A percentile compares a stretch with the other conserved stretches of the same genome.
phyloP scores from a whole-genome alignment of 176 grass and related monocot genomes.

The Musa itinerans region DNA sequence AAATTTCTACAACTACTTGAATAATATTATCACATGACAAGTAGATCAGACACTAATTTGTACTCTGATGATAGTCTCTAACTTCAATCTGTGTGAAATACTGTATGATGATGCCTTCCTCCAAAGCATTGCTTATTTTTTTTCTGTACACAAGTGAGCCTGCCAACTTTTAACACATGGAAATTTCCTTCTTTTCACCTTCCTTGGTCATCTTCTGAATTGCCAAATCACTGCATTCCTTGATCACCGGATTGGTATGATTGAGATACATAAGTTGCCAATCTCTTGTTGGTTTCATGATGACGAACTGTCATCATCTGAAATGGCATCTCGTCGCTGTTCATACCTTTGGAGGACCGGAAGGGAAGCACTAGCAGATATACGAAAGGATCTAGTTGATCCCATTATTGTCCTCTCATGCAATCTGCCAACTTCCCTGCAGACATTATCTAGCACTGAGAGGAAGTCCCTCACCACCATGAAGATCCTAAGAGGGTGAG shows the following conservation, averaged over 20 bases:
- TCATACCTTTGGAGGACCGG: conserved; percentile 50
- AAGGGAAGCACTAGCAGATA: conserved; percentile 46
- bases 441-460: conserved; percentile 75
- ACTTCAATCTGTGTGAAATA: not conserved
- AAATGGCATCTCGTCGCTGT: conserved; percentile 37
- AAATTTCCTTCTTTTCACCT: not conserved
- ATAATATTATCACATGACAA: not conserved
- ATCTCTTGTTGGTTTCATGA: conserved; percentile 25
- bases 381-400: conserved; percentile 69
- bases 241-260: not conserved
- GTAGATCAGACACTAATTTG: not conserved
- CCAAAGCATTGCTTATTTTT: not conserved
- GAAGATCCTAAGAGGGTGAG: conserved; percentile 89
- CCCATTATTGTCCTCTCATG: conserved; percentile 71
- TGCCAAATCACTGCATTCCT: not conserved
- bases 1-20: not conserved
- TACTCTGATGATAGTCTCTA: not conserved
- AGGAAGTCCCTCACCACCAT: conserved; percentile 98
- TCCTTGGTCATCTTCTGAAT: not conserved
- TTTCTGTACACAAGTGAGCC: conserved; percentile 7
- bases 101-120: not conserved
- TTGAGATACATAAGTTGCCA: not conserved
- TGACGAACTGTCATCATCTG: conserved; percentile 70
- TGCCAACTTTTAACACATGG: not conserved
- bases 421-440: conserved; percentile 81